These are phyloP conservation scores for Cryptococcus deneoformans DNA, from an alignment of 1,284 basidiomycete species.

Conservation along the genomic window DNA sequence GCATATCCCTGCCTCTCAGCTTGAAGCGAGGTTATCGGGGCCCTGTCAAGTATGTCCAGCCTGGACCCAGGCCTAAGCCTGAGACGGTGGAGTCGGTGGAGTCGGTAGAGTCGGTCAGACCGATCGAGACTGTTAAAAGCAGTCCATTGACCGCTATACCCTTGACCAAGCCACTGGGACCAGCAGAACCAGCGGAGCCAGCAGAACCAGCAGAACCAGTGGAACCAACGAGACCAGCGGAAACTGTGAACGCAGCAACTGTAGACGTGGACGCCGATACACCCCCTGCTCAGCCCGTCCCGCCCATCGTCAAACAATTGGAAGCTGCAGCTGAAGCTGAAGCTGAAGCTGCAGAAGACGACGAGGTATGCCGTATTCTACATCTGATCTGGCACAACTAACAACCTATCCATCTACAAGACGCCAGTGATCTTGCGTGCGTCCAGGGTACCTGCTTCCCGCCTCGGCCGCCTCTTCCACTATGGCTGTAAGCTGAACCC, in stretches of 20 bases:
- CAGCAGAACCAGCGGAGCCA: no score
- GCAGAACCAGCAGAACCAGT: no score
- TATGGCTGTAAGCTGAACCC: constrained; percentile 69
- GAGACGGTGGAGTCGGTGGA: no score
- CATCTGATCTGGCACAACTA: background rate
- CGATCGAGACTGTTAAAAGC: no score
- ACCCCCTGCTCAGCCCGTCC: background rate
- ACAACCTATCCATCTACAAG: constrained; percentile 10
- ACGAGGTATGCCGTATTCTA: constrained; percentile 18
- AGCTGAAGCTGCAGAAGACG: constrained; percentile 5
- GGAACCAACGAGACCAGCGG: no score
- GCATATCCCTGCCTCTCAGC: background rate
- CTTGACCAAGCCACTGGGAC: no score
- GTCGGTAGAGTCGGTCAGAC: no score
- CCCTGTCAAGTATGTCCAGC: background rate
- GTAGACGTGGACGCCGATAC: background rate
- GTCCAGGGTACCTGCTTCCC: constrained; percentile 71
- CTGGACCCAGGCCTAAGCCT: background rate
- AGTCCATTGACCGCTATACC: no score
- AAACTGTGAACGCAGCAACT: no score
- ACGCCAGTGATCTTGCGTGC: constrained; percentile 39
- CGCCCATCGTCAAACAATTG: background rate
- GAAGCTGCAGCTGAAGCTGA: background rate
- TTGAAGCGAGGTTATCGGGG: constrained; percentile 5
- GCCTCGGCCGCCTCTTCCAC: constrained; percentile 82